A percentile compares a stretch with the other conserved stretches of the same genome.
phyloP scores from a whole-genome alignment of 257 asterid species.

The Capsicum pubescens region DNA sequence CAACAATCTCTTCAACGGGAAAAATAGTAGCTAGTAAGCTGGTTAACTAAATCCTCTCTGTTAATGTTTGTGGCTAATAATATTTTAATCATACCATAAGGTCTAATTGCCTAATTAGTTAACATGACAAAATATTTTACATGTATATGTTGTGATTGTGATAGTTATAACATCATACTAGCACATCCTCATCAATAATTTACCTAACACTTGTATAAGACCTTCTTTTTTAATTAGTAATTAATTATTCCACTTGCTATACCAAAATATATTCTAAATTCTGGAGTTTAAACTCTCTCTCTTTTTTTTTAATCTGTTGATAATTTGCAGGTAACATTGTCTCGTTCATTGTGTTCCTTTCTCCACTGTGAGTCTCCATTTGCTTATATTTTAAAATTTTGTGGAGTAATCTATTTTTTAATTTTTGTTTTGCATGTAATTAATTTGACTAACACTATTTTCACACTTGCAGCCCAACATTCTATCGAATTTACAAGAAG shows the following conservation, averaged over 20 bases:
- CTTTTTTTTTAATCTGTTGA: background rate
- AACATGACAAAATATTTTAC: background rate
- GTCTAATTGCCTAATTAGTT: too few relatives aligned
- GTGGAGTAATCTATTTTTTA: too few relatives aligned
- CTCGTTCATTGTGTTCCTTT: slow-evolving; percentile 68
- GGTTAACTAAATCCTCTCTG: background rate
- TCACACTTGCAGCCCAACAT: slow-evolving; percentile 54
- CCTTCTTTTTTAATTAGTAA: background rate
- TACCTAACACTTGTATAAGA: background rate
- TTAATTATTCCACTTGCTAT: background rate
- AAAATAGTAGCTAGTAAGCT: too few relatives aligned
- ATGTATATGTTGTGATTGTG: background rate
- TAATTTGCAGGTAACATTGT: slow-evolving; percentile 57
- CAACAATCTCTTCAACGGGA: background rate
- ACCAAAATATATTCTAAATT: background rate
- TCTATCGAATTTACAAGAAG: slow-evolving; percentile 58
- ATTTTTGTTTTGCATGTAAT: background rate
- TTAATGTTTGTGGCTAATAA: background rate
- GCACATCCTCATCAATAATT: background rate
- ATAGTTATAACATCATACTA: background rate
- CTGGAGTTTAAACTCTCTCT: background rate
- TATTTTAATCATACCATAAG: background rate
- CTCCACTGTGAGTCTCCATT: slow-evolving; percentile 57
- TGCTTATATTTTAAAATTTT: background rate
- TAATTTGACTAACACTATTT: background rate